Base-by-base conservation (phyloP, 805 yeast species). In the Pichia californica region DNA sequence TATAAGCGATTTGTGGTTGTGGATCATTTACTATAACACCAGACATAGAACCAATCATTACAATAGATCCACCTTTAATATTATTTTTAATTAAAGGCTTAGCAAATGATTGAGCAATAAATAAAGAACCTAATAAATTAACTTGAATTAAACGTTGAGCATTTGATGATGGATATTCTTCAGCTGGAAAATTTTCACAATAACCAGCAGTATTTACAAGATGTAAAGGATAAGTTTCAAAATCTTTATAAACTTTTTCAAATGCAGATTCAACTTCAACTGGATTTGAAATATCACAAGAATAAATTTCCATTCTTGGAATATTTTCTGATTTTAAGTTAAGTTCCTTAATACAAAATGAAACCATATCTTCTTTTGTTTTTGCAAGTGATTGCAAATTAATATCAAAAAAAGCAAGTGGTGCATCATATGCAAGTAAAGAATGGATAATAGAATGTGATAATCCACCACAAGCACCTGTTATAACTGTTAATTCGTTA, bases 391-490 rank as follows among this genome's bases (percentile, higher is more conserved):
- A 71, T 45, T 77, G 80, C 56, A 74, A 62, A 65, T 78, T 76
- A 66, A 81, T 71, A 60, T 84, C 93, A 29, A 83, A 70, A 35
- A 84, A 69, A 25, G 93, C 93, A 34, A 84, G 67, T 19, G 80
- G 79, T 4, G 91, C 86, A 30, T 91, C 94, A 54, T 83, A 85
- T 4, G 85, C 84, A 11, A 84, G 61, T 30, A 84, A 64, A 15
- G 86, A 85, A 55, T 80, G 75, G 44, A 83, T 69, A 41, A 83
- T 57, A 14, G 82, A 79, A 30, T 79, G 66, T 1, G 86, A 81
- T 52, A 84, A 67, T 15, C 89, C 91, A 38, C 93, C 93, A 29
- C 88, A 81, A 8, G 89, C 93, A 37, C 93, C 93, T 30, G 93
- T 84, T 50, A 84, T 67, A 36, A 84, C 70, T 33, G 88, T 87